phyloP scores from a whole-genome alignment of 2,329 filamentous ascomycete species.

The Diaporthe sp. region DNA sequence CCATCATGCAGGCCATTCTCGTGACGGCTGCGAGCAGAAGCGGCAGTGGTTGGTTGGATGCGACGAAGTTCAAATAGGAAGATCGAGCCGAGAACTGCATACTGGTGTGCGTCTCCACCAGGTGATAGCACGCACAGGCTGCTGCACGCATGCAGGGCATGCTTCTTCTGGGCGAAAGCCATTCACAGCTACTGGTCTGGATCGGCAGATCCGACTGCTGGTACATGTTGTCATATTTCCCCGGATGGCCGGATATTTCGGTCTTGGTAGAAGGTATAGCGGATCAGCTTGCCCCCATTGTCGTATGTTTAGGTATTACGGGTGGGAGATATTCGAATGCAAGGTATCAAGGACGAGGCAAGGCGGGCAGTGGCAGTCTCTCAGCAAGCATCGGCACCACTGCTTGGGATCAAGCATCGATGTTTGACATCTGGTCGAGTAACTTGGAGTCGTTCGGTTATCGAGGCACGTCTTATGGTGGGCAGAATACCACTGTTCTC shows the following conservation, averaged over 20 bases:
- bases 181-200: neutral
- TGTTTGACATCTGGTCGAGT: neutral
- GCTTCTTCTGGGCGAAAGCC: neutral
- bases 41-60: neutral
- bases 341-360: neutral
- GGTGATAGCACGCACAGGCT: neutral
- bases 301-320: neutral
- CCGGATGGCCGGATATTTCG: too few species aligned
- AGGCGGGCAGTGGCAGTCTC: neutral
- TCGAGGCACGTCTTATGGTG: neutral
- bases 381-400: neutral
- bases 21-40: conserved; percentile 7
- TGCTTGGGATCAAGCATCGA: neutral
- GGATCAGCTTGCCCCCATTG: neutral
- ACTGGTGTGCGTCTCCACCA: too few species aligned
- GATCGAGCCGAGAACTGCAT: too few species aligned
- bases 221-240: neutral
- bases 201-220: neutral
- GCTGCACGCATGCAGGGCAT: neutral
- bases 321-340: neutral
- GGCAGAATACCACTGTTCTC: neutral
- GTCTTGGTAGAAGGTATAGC: neutral
- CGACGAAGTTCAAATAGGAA: neutral
- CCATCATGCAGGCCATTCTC: neutral
- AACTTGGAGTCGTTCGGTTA: neutral